A percentile compares a stretch with the other conserved stretches of the same genome.
These are phyloP conservation scores for Barbarea vulgaris DNA, from an alignment of 345 rosid species.

Conservation along the genomic window DNA sequence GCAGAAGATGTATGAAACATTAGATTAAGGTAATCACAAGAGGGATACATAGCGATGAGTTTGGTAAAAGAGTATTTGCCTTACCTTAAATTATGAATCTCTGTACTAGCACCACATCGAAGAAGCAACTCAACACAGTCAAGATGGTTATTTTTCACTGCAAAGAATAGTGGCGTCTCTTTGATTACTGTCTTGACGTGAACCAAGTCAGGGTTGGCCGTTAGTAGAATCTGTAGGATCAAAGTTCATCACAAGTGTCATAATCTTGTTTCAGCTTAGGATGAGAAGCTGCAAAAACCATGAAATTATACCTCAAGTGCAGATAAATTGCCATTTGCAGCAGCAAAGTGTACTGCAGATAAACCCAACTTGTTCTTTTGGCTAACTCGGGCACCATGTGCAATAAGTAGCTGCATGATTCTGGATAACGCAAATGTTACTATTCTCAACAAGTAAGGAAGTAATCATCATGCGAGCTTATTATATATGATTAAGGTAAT, in stretches of 20 bases:
- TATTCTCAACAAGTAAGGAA: conserved; percentile 13
- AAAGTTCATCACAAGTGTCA: conserved; percentile 25
- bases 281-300: not conserved
- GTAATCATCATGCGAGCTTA: not conserved
- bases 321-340: conserved; percentile 69
- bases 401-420: conserved; percentile 60
- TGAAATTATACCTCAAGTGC: conserved; percentile 59
- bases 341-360: conserved; percentile 74
- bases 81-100: conserved; percentile 79
- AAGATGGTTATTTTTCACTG: conserved; percentile 70
- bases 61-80: conserved; percentile 34
- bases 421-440: conserved; percentile 43
- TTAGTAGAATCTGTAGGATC: conserved; percentile 54
- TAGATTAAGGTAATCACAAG: conserved; percentile 11
- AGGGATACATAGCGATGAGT: conserved; percentile 1
- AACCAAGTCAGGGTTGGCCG: conserved; percentile 54
- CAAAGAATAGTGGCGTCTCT: conserved; percentile 87
- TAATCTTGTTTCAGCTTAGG: conserved; percentile 11
- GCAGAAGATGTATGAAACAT: conserved; percentile 27
- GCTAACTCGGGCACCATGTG: conserved; percentile 59
- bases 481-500: conserved; percentile 6
- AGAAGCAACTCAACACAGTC: conserved; percentile 77
- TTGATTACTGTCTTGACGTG: conserved; percentile 56
- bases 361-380: conserved; percentile 71
- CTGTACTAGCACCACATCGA: conserved; percentile 64